phyloP scores from a whole-genome alignment of 2,329 filamentous ascomycete genomes.

The Botrytis porri region DNA sequence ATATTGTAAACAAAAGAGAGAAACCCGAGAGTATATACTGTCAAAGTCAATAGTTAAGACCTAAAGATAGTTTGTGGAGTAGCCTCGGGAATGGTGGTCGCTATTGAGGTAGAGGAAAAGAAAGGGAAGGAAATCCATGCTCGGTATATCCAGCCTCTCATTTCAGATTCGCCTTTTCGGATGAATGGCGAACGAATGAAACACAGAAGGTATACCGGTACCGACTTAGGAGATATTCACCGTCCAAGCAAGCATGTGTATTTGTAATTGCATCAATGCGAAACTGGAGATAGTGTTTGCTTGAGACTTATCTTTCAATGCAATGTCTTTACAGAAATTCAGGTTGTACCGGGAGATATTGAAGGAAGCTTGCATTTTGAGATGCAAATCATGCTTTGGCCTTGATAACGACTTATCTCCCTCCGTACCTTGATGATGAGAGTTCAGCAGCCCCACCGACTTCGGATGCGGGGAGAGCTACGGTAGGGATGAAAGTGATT shows the following conservation, averaged over 20 bases:
- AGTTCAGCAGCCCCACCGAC: conserved; percentile 2
- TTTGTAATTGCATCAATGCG: background rate
- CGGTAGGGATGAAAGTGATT: background rate
- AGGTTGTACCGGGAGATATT: background rate
- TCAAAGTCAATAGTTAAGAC: background rate
- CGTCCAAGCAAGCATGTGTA: background rate
- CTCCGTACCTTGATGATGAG: background rate
- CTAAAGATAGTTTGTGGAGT: background rate
- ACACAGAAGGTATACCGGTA: background rate
- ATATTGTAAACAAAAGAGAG: background rate
- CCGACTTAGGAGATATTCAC: background rate
- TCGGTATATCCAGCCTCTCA: conserved; percentile 15
- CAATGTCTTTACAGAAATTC: background rate
- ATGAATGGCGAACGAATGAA: conserved; percentile 21
- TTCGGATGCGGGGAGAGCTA: conserved; percentile 14
- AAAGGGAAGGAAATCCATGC: background rate
- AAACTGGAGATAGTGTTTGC: background rate
- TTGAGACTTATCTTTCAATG: background rate
- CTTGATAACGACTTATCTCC: background rate
- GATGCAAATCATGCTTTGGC: background rate
- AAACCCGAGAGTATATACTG: background rate
- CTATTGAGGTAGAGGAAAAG: background rate
- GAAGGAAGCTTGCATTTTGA: background rate
- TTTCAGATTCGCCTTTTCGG: conserved; percentile 17
- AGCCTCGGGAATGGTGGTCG: conserved; percentile 2